A percentile compares a stretch with the other conserved stretches of the same genome.
Conservation (phyloP, 2,329 filamentous ascomycete species). For the Emydomyces testavorans region DNA sequence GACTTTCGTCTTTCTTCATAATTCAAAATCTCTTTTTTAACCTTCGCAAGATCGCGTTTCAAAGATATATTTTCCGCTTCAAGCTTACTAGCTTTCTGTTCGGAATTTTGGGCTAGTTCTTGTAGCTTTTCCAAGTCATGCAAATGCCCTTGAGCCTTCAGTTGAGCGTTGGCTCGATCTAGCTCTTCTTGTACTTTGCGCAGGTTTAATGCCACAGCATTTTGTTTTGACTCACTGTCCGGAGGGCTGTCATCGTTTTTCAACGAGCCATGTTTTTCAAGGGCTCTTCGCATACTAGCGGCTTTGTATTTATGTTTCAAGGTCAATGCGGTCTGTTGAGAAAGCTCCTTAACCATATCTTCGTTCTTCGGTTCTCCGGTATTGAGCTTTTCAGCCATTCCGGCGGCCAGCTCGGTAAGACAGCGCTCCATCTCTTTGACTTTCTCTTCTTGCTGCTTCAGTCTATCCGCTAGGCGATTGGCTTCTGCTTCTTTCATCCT, state of each 20-base stretch:
- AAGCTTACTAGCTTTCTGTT: slow-evolving; percentile 32
- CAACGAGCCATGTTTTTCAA: slow-evolving; percentile 33
- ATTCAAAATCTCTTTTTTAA: slow-evolving; percentile 34
- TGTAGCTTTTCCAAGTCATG: slow-evolving; percentile 28
- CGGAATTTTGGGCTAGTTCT: slow-evolving; percentile 29
- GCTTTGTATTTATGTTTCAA: slow-evolving; percentile 37
- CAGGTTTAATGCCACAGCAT: slow-evolving; percentile 21
- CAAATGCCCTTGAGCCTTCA: slow-evolving; percentile 25
- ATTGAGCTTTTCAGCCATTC: slow-evolving; percentile 23
- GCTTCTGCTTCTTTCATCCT: slow-evolving; percentile 48
- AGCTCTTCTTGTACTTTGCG: slow-evolving; percentile 27
- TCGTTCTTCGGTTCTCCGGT: slow-evolving; percentile 25
- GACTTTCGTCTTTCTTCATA: slow-evolving; percentile 35
- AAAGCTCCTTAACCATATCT: slow-evolving; percentile 32
- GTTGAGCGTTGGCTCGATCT: slow-evolving; percentile 26
- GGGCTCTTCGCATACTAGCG: slow-evolving; percentile 26
- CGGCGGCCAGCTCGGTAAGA: slow-evolving; percentile 33
- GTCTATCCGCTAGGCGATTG: slow-evolving; percentile 40
- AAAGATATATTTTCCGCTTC: slow-evolving; percentile 33
- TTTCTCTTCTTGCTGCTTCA: slow-evolving; percentile 41
- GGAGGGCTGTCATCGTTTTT: slow-evolving; percentile 21
- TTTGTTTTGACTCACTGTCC: slow-evolving; percentile 16
- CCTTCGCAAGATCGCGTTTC: slow-evolving; percentile 31
- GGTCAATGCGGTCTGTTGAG: slow-evolving; percentile 35
- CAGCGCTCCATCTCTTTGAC: slow-evolving; percentile 36